Base-by-base conservation (phyloP, 495 filamentous ascomycete species). In the Aspergillus bertholletiae region DNA sequence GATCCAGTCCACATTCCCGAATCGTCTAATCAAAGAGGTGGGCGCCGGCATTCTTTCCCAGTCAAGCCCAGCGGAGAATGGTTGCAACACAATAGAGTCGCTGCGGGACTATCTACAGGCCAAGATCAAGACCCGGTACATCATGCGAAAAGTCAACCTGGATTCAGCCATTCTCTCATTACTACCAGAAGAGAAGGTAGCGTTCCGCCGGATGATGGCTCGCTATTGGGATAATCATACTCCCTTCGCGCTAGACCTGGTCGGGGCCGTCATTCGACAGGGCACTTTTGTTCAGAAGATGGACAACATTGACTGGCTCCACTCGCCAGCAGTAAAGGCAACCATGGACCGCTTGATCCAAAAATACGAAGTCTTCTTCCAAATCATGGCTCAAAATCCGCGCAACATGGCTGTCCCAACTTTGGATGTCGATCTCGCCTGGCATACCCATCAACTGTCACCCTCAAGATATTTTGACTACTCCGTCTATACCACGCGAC, bases 351-450 rank as follows among this genome's bases (percentile, higher is more conserved):
- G 89, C 0, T 74, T 90, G 0, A 70, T 90, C 20, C 68, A 55
- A 2, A 92, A 92, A 62, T 96, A 95, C 64, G 41, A 59, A 13
- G 75, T 85, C 11, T 96, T 91, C 73, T 76, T 90, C 30, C 18
- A 53, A 0, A 85, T 96, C 57, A 89, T 96, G 69, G 61, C 62
- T 0, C 41, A 53, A 1, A 68, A 89, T 60, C 78, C 81, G 0
- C 54, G 61, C 1, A 64, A 82, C 12, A 76, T 82, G 37, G 83
- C 82, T 1, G 89, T 96, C 0, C 92, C 91, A 3, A 96, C 92
- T 12, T 75, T 96, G 2, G 91, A 96, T 56, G 81, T 96, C n/a
- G 91, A 96, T 66, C 73, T 96, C 1, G 90, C 84, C 7, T 96
- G 92, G 90, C 78, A 81, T 54, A 84, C 78, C 1, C 80, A 83